Conservation (phyloP, 2,329 filamentous ascomycete species). For the Hymenoscyphus albidus region DNA sequence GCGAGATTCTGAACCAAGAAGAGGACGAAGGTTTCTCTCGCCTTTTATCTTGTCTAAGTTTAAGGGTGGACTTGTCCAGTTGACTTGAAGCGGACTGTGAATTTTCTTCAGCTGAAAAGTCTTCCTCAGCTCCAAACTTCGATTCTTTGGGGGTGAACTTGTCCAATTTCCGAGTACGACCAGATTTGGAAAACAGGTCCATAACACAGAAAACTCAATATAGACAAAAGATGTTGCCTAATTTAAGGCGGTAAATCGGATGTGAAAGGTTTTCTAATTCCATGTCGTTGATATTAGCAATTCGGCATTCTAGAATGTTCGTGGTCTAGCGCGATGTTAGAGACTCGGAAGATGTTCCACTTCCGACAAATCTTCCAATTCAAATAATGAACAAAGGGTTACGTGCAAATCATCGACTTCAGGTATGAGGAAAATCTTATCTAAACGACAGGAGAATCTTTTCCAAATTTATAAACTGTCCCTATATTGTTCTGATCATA, state of each 20-base stretch:
- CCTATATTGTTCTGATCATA: no score
- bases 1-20: not conserved
- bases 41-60: not conserved
- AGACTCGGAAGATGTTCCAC: no score
- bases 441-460: no score
- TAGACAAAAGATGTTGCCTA: not conserved
- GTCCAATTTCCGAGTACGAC: not conserved
- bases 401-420: no score
- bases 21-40: not conserved
- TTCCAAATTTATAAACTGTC: no score
- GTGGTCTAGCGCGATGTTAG: not conserved
- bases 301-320: not conserved
- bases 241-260: not conserved
- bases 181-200: not conserved
- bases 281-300: not conserved
- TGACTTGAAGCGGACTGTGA: not conserved
- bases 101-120: not conserved
- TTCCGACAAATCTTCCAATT: no score
- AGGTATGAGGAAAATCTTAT: no score
- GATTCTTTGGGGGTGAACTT: not conserved
- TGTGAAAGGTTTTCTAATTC: not conserved
- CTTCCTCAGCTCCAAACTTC: not conserved
- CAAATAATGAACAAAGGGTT: no score
- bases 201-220: not conserved
- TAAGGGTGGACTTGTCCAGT: not conserved